Conservation (phyloP, 345 rosid genomes). For the Camelina sativa region DNA sequence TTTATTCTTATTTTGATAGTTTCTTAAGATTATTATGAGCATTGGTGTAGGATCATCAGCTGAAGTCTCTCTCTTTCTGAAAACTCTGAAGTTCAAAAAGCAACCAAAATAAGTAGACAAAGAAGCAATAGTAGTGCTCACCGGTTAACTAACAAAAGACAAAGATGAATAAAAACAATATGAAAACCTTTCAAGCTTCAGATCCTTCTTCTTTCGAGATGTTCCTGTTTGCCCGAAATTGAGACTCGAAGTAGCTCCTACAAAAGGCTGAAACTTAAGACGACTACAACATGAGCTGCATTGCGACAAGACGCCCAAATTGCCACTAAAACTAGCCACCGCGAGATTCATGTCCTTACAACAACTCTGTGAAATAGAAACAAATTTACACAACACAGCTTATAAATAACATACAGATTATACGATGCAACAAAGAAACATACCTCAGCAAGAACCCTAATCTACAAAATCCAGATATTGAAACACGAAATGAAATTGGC, state of each 20-base stretch:
- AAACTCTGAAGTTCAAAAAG: conserved; percentile 36
- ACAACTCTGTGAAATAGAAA: neutral
- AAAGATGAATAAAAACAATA: neutral
- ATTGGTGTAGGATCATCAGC: conserved; percentile 41
- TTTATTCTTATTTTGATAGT: too few species aligned
- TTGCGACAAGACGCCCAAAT: conserved; percentile 51
- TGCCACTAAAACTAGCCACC: conserved; percentile 56
- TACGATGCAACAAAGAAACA: neutral
- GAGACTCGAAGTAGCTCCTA: conserved; percentile 47
- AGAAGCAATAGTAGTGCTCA: neutral
- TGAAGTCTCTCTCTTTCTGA: conserved; percentile 52
- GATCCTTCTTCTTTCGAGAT: conserved; percentile 29
- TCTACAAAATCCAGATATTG: neutral
- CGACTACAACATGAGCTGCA: conserved; percentile 56
- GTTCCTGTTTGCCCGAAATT: conserved; percentile 40
- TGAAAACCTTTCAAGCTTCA: conserved; percentile 55
- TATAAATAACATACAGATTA: neutral
- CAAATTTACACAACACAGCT: conserved; percentile 16
- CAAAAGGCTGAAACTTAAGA: conserved; percentile 59
- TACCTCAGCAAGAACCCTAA: conserved; percentile 33
- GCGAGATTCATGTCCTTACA: conserved; percentile 57
- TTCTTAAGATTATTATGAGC: too few species aligned
- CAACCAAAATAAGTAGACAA: conserved; percentile 19
- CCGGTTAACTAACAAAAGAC: neutral
- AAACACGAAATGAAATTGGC: neutral